A percentile compares a stretch with the other conserved stretches of the same genome.
phyloP scores from a whole-genome alignment of 2,329 filamentous ascomycete species.

The Ascochyta fabae region DNA sequence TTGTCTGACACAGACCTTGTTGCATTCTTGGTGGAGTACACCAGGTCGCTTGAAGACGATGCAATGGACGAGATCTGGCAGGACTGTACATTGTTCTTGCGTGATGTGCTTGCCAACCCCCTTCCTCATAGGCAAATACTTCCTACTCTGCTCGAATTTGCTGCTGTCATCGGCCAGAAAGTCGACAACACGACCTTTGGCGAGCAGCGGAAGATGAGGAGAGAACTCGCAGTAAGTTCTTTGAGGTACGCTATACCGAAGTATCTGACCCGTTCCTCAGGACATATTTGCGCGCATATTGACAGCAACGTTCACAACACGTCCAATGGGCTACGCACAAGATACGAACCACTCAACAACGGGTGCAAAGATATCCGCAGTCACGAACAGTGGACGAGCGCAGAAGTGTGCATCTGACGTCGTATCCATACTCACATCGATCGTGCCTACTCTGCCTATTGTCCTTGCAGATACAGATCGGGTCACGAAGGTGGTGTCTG shows the following conservation, averaged over 20 bases:
- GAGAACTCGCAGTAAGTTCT: conserved; percentile 80
- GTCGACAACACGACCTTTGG: conserved; percentile 98
- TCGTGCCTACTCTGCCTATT: conserved; percentile 80
- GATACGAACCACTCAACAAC: conserved; percentile 54
- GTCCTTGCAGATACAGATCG: conserved; percentile 87
- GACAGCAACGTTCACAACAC: conserved; percentile 91
- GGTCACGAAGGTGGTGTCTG: conserved; percentile 75
- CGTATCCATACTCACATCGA: conserved; percentile 76
- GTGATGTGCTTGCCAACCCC: conserved; percentile 88
- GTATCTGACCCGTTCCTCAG: conserved; percentile 52
- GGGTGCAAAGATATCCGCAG: conserved; percentile 25
- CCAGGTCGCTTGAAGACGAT: conserved; percentile 89
- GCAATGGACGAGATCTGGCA: conserved; percentile 98
- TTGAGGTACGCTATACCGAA: conserved; percentile 20
- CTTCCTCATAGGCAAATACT: conserved; percentile 93
- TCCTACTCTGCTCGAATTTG: conserved; percentile 84
- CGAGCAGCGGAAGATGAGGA: conserved; percentile 89
- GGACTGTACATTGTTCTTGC: conserved; percentile 89
- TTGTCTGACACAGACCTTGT: conserved; percentile 84
- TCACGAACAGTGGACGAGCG: conserved; percentile 49
- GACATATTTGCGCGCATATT: conserved; percentile 88
- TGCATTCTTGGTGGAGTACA: conserved; percentile 88
- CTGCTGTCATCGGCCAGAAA: conserved; percentile 88
- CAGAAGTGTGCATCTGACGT: conserved; percentile 64
- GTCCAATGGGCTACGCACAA: conserved; percentile 75